Evolutionary conservation across 2,329 filamentous ascomycete species (phyloP), one percentile per base, ranked within the genome.

Genomic region (Ascochyta koolunga): DNA sequence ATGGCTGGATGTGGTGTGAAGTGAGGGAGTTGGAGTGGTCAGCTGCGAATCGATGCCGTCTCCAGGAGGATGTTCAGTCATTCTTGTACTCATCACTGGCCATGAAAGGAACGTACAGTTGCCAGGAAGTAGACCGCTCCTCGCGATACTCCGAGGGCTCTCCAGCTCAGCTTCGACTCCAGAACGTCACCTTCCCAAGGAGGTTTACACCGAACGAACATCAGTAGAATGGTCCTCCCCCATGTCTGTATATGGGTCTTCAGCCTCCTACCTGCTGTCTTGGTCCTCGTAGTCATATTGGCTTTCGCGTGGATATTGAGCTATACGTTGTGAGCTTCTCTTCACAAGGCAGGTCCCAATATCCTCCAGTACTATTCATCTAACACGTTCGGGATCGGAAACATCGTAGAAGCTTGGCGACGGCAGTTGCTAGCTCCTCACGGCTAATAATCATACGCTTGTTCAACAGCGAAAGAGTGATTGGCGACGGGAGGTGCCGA

Each of bases 41-140:
- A 56, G 42, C 53, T 56, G 53, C 38, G 47, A 47, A 50, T 56
- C 47, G 53, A 51, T 51, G n/a, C 52, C 39, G 24, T 41, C 38
- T 33, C 36, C 33, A 38, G 32, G 35, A 39, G 47, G 42, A 27
- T 35, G 4, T 38, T 10, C 25, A 39, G 16, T 24, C 32, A 39
- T 36, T 50, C 41, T 56, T 56, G 47, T 56, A 56, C 41, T 51
- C 37, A 4, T 32, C 3, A 4, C 25, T n/a, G 24, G 5, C 41
- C 31, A 4, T 16, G 15, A 29, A 18, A 46, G 31, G 36, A 40
- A 16, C 29, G 29, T n/a, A 18, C 38, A 6, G 10, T 15, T 25
- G 19, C 25, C 42, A 37, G 24, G 31, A 47, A 29, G 29, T 37
- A 46, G 42, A 25, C 46, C 41, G 16, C 42, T 32, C 21, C 5